Conservation (phyloP, 768 basidiomycete species). For the Calocera cornea region DNA sequence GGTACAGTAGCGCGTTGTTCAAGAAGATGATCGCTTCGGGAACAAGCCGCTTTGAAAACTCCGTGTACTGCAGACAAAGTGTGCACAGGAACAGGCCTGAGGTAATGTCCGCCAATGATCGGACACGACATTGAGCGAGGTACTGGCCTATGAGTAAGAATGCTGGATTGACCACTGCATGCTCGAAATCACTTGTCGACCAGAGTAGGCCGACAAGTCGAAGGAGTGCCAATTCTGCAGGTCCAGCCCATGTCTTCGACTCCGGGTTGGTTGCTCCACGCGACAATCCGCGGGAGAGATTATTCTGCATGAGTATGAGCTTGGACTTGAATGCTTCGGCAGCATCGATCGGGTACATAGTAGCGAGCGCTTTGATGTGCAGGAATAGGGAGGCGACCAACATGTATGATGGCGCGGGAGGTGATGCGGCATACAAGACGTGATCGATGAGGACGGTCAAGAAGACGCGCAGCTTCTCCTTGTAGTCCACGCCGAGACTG, state of each 20-base stretch:
- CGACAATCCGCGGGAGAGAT: slow-evolving; percentile 69
- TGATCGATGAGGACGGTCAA: slow-evolving; percentile 76
- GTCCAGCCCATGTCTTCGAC: slow-evolving; percentile 78
- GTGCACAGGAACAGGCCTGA: slow-evolving; percentile 84
- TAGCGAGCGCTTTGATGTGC: slow-evolving; percentile 65
- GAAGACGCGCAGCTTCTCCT: slow-evolving; percentile 72
- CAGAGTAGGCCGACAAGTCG: slow-evolving; percentile 70
- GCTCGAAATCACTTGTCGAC: slow-evolving; percentile 90
- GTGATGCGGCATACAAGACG: slow-evolving; percentile 58
- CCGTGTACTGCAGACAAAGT: slow-evolving; percentile 63
- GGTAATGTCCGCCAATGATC: slow-evolving; percentile 58
- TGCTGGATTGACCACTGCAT: slow-evolving; percentile 75
- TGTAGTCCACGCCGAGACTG: slow-evolving; percentile 83
- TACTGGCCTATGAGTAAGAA: slow-evolving; percentile 84
- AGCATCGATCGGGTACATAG: slow-evolving; percentile 64
- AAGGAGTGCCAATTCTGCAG: slow-evolving; percentile 67
- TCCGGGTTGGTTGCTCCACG: slow-evolving; percentile 44
- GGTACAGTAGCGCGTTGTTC: slow-evolving; percentile 51
- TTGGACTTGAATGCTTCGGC: slow-evolving; percentile 73
- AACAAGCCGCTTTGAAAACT: slow-evolving; percentile 67
- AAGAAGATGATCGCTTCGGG: slow-evolving; percentile 84
- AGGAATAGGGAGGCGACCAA: slow-evolving; percentile 55
- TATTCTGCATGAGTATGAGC: slow-evolving; percentile 83
- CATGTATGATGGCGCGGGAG: slow-evolving; percentile 44
- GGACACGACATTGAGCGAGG: slow-evolving; percentile 68